phyloP scores from a whole-genome alignment of 768 basidiomycete genomes.

The Leucosporidium yakuticum region DNA sequence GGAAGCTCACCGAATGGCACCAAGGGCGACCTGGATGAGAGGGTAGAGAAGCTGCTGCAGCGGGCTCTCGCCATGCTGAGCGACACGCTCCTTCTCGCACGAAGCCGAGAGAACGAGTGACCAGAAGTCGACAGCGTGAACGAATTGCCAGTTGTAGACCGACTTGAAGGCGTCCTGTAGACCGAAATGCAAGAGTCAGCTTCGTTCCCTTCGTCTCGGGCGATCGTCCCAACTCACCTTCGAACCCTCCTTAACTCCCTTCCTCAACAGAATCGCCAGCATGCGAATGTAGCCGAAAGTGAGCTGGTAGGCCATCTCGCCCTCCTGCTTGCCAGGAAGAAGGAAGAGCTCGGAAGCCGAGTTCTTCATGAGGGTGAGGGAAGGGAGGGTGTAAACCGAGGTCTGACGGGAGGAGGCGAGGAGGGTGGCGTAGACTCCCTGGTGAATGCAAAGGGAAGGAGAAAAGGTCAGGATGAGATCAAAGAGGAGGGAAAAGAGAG shows the following conservation, averaged over 20 bases:
- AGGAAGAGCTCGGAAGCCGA: conserved; percentile 88
- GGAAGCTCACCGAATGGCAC: conserved; percentile 76
- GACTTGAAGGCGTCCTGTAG: conserved; percentile 77
- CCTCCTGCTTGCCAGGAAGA: conserved; percentile 55
- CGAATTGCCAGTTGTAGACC: conserved; percentile 99
- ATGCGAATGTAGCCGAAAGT: conserved; percentile 94
- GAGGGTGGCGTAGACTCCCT: conserved; percentile 85
- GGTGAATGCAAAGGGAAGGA: neutral
- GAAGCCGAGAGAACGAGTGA: conserved; percentile 74
- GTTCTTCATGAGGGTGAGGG: conserved; percentile 96
- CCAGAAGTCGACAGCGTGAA: conserved; percentile 96
- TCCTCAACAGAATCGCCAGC: conserved; percentile 83
- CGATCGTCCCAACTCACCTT: conserved; percentile 54
- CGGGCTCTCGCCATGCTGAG: conserved; percentile 60
- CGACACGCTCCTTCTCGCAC: conserved; percentile 58
- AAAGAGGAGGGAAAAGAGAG: neutral
- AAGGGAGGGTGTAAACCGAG: conserved; percentile 76
- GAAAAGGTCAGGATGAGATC: neutral
- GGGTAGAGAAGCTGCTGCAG: conserved; percentile 88
- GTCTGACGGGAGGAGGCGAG: conserved; percentile 79
- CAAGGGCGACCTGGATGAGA: conserved; percentile 85
- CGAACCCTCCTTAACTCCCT: conserved; percentile 79
- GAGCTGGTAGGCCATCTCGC: conserved; percentile 66
- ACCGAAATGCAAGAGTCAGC: neutral
- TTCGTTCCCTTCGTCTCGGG: conserved; percentile 31